Conservation (phyloP, 208 protist species). For the Herpetomonas tarakana region DNA sequence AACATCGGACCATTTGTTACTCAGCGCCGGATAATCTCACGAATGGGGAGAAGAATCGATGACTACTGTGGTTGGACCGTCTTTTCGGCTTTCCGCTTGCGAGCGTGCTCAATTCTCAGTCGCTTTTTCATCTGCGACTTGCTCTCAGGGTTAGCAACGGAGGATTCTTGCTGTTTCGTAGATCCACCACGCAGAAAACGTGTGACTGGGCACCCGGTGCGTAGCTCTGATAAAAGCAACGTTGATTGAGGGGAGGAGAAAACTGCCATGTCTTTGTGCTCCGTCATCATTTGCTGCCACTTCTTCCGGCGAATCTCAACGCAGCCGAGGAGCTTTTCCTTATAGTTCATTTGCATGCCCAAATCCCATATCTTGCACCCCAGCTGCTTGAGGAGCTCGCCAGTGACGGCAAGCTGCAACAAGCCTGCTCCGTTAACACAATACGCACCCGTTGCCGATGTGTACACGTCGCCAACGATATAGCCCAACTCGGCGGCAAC, state of each 20-base stretch:
- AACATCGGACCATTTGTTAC: no score
- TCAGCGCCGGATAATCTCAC: no score
- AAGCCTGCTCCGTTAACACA: slow-evolving; percentile 63
- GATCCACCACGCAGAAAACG: slow-evolving; percentile 7
- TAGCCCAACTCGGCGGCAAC: slow-evolving; percentile 76
- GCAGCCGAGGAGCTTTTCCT: slow-evolving; percentile 31
- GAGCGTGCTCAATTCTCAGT: slow-evolving; percentile 9
- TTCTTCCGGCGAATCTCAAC: slow-evolving; percentile 31
- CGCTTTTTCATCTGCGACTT: slow-evolving; percentile 28
- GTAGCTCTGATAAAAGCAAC: slow-evolving; percentile 15
- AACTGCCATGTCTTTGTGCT: slow-evolving; percentile 9
- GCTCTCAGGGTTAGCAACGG: slow-evolving; percentile 13
- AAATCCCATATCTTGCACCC: slow-evolving; percentile 85
- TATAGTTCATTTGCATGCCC: slow-evolving; percentile 87
- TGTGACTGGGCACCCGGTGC: slow-evolving; percentile 15
- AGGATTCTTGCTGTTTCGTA: not conserved
- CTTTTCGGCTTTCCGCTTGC: slow-evolving; percentile 8
- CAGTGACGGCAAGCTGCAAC: slow-evolving; percentile 64
- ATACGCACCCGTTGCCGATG: slow-evolving; percentile 77
- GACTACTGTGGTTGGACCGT: no score
- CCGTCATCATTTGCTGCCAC: slow-evolving; percentile 39
- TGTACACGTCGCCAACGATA: slow-evolving; percentile 84
- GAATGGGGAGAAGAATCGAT: no score
- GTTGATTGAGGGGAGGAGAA: slow-evolving; percentile 14
- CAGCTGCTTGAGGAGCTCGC: slow-evolving; percentile 30